phyloP scores from a whole-genome alignment of 2,329 filamentous ascomycete species.

The Epichloe bromicola region DNA sequence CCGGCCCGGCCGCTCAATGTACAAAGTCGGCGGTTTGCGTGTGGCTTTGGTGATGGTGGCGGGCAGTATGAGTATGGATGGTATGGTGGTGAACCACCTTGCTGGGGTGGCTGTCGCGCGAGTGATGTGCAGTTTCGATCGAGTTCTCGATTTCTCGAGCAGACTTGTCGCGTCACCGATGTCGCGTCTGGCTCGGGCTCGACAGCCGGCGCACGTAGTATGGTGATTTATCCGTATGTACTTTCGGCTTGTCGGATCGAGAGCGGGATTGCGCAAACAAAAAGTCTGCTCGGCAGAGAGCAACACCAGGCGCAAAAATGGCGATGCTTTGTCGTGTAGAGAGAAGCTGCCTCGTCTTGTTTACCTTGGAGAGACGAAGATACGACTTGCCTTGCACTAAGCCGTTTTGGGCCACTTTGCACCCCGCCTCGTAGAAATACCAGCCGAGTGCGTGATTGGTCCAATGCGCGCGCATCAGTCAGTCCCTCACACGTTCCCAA shows the following conservation, averaged over 20 bases:
- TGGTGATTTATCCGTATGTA: not conserved
- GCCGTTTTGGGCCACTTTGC: slow-evolving; percentile 2
- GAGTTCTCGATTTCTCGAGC: not conserved
- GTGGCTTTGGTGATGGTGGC: not conserved
- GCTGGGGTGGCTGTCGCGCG: slow-evolving; percentile 4
- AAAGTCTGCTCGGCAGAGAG: not conserved
- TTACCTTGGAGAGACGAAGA: slow-evolving; percentile 7
- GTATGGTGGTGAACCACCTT: slow-evolving; percentile 7
- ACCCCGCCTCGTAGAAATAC: not conserved
- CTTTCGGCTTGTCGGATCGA: not conserved
- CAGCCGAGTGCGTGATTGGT: not conserved
- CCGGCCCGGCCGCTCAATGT: not conserved
- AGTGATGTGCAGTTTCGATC: not conserved
- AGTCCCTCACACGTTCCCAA: no score
- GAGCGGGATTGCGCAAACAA: not conserved
- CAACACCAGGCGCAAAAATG: slow-evolving; percentile 1
- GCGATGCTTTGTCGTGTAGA: slow-evolving; percentile 6
- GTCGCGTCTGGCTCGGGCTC: slow-evolving; percentile 4
- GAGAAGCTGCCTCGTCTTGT: slow-evolving; percentile 8
- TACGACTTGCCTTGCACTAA: slow-evolving; percentile 4
- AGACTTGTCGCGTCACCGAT: slow-evolving; percentile 5
- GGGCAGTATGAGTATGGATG: not conserved
- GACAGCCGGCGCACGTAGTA: slow-evolving; percentile 2
- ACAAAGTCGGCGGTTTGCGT: not conserved
- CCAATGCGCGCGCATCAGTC: no score